Evolutionary conservation across 2,329 filamentous ascomycete species (phyloP), one percentile per base, ranked within the genome.

Genomic region (Thelonectria blattea): DNA sequence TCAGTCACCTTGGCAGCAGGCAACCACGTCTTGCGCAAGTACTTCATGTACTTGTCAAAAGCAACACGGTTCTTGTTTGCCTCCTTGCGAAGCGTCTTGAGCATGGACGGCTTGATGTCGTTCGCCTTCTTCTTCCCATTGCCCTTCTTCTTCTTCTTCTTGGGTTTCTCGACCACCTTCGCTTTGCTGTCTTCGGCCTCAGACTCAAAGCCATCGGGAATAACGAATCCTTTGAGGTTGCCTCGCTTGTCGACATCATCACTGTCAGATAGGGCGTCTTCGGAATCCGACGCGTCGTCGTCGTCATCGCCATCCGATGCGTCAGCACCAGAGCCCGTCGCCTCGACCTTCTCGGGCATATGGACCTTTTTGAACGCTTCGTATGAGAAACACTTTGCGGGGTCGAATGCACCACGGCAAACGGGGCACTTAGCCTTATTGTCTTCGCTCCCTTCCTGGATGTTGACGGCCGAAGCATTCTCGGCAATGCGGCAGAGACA

Each of bases 1-100:
- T 90, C 89, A 61, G 92, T 88, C 5, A 94, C 91, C 77, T 97
- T 97, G 68, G 90, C 92, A 71, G 91, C 92, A 60, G 88, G 88
- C 58, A 89, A 77, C 85, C 88, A 97, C 27, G 86, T 83, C 72
- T 89, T 86, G 22, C 83, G 82, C 7, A 95, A 80, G 52, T 88
- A 89, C 34, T 79, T 79, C 68, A 93, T 83, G 74, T 95, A 97
- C 65, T 84, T 85, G 62, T 81, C 83, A 68, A 88, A 90, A 3
- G 89, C 86, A 12, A 81, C 82, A 27, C 81, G 82, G 74, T 86
- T 94, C 63, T 84, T 86, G 50, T 80, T 78, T 0, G 87, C 88
- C 24, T 90, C 84, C 58, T 87, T 85, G 65, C 92, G 91, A 15
- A 95, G 81, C 58, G 67, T 72, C 30, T 85, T 85, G 65, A 94